These are phyloP conservation scores for Cordia subcordata DNA, from an alignment of 257 asterid genomes.

Conservation along the genomic window DNA sequence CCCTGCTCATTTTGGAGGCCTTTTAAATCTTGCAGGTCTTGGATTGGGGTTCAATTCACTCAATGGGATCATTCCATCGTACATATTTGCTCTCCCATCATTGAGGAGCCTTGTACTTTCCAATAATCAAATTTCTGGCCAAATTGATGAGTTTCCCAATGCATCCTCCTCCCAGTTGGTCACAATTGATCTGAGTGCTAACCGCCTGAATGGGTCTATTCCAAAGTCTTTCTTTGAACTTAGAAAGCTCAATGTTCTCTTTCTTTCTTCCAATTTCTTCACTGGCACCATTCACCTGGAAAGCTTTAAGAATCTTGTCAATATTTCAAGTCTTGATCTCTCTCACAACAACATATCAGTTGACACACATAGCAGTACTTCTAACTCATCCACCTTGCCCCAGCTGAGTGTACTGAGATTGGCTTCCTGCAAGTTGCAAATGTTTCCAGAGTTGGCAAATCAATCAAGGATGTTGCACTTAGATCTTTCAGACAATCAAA, in stretches of 20 bases:
- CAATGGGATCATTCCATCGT: slow-evolving; percentile 36
- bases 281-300: slow-evolving; percentile 27
- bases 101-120: slow-evolving; percentile 23
- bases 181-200: slow-evolving; percentile 35
- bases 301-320: slow-evolving; percentile 3
- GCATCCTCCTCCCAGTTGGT: slow-evolving; percentile 20
- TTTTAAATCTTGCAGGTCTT: slow-evolving; percentile 30
- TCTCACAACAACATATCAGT: slow-evolving; percentile 23
- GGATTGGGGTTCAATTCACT: slow-evolving; percentile 37
- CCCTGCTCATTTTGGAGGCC: slow-evolving; percentile 34
- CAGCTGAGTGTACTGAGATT: slow-evolving; percentile 5
- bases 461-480: slow-evolving; percentile 3
- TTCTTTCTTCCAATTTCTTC: slow-evolving; percentile 37
- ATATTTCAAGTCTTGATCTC: slow-evolving; percentile 17
- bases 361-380: slow-evolving; percentile 7
- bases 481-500: slow-evolving; percentile 34
- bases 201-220: slow-evolving; percentile 44
- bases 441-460: slow-evolving; percentile 24
- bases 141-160: slow-evolving; percentile 8
- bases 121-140: slow-evolving; percentile 39
- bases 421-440: slow-evolving; percentile 26
- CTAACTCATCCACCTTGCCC: slow-evolving; percentile 6
- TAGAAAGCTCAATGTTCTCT: slow-evolving; percentile 22
- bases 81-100: slow-evolving; percentile 39
- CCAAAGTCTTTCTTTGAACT: slow-evolving; percentile 42